Base-by-base conservation (phyloP, 208 protist genomes). In the Plasmodiophora brassicae region DNA sequence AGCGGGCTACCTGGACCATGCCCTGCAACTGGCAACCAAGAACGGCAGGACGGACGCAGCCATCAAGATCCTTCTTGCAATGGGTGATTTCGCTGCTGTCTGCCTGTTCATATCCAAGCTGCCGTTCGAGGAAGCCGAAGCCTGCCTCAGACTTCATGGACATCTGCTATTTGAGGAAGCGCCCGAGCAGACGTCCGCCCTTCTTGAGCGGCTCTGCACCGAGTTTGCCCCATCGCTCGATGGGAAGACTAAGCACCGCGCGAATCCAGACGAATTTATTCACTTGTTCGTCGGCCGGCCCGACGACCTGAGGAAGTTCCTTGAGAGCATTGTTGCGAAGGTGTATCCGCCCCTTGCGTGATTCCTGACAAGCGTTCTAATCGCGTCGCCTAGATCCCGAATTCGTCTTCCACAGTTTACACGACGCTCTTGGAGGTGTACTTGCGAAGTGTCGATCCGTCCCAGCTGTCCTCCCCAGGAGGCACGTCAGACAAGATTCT, bases 11-110 rank as follows among this genome's bases (percentile, higher is more conserved):
- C 1, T 44, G 20, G 44, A 85, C 14, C 46, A 71, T 45, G 87
- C 87, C 0, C n/a, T 53, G n/a, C 38, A 89, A 57, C 35, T 89
- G 10, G 71, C 87, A 0, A 43, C 71, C 0, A 35, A 53, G 0
- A 78, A 53, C 39, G 22, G 22, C 0, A n/a, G 8, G 0, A 50
- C 71, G 28, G 36, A 86, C 0, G 50, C 87, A 45, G 46, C 53
- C 38, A 86, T 89, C 1, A 89, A 85, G 35, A 85, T 89, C 0
- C 39, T 89, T 36, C n/a, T n/a, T 1, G 28, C 71, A 1, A 45
- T 38, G 36, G 8, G 36, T 14, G 35, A 85, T 78, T 78, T 44
- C 41, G 14, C 65, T 38, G 65, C 65, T 78, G 65, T 32, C 20
- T n/a, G 32, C n/a, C 32, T 44, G n/a, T 78, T 38, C 41, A 78